These are phyloP conservation scores for Phytophthora cactorum DNA, from an alignment of 352 stramenopile genomes.

Conservation along the genomic window DNA sequence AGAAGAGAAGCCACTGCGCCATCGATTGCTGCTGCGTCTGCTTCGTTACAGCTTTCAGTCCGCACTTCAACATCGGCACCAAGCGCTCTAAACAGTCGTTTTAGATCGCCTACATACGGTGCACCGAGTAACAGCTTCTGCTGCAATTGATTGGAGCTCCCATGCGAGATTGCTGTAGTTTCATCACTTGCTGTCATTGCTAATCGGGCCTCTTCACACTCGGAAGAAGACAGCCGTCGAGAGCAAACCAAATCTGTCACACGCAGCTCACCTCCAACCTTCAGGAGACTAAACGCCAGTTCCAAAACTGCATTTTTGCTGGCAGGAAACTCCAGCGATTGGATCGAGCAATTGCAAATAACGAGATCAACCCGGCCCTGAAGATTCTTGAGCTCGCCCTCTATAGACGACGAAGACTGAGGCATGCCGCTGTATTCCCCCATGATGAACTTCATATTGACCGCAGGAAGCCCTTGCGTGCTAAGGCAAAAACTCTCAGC, in stretches of 20 bases:
- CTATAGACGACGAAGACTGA: conserved; percentile 7
- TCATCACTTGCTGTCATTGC: conserved; percentile 14
- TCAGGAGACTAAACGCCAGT: conserved; percentile 42
- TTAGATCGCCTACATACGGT: conserved; percentile 57
- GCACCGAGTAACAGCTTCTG: conserved; percentile 32
- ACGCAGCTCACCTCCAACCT: conserved; percentile 58
- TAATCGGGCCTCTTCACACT: conserved; percentile 28
- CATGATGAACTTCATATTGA: conserved; percentile 48
- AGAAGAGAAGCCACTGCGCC: conserved; percentile 25
- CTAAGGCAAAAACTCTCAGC: conserved; percentile 27
- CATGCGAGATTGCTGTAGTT: not conserved
- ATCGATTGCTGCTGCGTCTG: conserved; percentile 23
- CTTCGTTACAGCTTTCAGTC: conserved; percentile 20
- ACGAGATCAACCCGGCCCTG: conserved; percentile 37
- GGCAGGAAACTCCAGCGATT: conserved; percentile 25
- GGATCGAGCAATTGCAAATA: conserved; percentile 61
- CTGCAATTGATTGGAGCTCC: conserved; percentile 13
- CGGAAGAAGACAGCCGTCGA: conserved; percentile 29
- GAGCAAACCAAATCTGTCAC: conserved; percentile 38
- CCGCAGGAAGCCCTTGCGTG: conserved; percentile 33
- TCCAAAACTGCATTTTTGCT: conserved; percentile 42
- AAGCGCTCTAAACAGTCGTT: conserved; percentile 43
- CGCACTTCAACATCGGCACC: conserved; percentile 29
- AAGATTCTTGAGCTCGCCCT: conserved; percentile 13
- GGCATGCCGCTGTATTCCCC: conserved; percentile 16